Base-by-base conservation (phyloP, 345 rosid species). In the Psidium guajava region DNA sequence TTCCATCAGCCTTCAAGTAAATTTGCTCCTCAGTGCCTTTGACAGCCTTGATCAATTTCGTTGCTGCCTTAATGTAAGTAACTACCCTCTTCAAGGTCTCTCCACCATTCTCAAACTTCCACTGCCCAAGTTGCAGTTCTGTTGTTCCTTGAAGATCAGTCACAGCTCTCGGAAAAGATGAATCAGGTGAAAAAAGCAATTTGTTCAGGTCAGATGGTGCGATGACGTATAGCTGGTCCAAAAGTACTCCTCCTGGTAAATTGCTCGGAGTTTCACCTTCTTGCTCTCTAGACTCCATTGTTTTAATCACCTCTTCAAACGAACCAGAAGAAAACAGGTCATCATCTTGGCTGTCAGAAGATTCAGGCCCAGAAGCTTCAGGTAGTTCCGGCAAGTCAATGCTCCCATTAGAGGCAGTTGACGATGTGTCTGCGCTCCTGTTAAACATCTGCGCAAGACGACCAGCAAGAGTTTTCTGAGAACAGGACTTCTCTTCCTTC, bases 11-110 rank as follows among this genome's bases (percentile, higher is more conserved):
- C 89, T 93, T 96, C 85, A 94, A 87, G 86, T 95, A 95, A 54
- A 89, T 59, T 73, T 97, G 99, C 82, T 96, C 99, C 91, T 97
- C 99, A 75, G 89, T 91, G 86, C 93, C 95, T 90, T 93, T 97
- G 58, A 93, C 92, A 32, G 99, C 99, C 89, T 92, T 96, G 69
- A 95, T 90, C 89, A 97, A 89, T 89, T 90, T 97, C 40, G 91
- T 91, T 49, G 98, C 89, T 25, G 98, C 96, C 93, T 93, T 97
- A 75, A 97, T 83, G 85, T 94, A 95, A 84, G 94, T 90, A 49
- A 91, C 84, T 84, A 92, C 87, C 88, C 98, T 92, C 88, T 93
- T 94, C 92, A 92, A 87, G 84, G 85, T 91, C 87, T 92, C 95
- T 1, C 90, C 88, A 56, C 88, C 91, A 87, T 89, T 90, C 85